Base-by-base conservation (phyloP, 148 eudicot genomes). In the Diospyros lotus region DNA sequence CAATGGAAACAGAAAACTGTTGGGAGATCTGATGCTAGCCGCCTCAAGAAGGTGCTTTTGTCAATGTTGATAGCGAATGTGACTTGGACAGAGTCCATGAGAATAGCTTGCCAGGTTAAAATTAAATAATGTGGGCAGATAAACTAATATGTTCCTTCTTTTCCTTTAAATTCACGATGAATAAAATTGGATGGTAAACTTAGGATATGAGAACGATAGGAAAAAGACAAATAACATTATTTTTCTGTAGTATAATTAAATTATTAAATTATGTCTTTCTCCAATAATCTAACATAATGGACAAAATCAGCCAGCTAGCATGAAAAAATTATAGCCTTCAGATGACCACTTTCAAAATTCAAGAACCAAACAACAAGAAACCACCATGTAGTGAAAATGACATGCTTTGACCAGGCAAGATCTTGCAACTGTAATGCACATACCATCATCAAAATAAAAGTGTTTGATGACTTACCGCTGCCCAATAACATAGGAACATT, bases 21-120 rank as follows among this genome's bases (percentile, higher is more conserved):
- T 86, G 75, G 98, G 89, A 54, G 97, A 93, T 86, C 82, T 93
- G 79, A 91, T 93, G 55, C 78, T 93, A 62, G 98, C 97, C 79
- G 97, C 28, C 94, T 68, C 87, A 89, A 77, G 87, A 78, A 78
- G 93, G 95, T 78, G 94, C 89, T 40, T 87, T 91, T 75, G 94
- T 93, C 76, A 93, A 93, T 60, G 73, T 91, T 77, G 97, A 93
- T 72, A 93, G 98, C 68, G 98, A 93, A 76, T 91, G 28, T 82
- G 98, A 93, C 78, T 79, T 93, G 87, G 94, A 91, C 28, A 89
- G 91, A 74, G 91, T 94, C 73, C 88, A 91, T n/a, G 52, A 48
- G 52, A 4, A 48, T 48, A 48, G 1, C 4, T 48, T 48, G 4
- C 4, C 4, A 48, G 4, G 8, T 48, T 8, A 48, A 28, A 14